These are phyloP conservation scores for Lachnellula hyalina DNA, from an alignment of 2,329 filamentous ascomycete genomes.

Conservation along the genomic window DNA sequence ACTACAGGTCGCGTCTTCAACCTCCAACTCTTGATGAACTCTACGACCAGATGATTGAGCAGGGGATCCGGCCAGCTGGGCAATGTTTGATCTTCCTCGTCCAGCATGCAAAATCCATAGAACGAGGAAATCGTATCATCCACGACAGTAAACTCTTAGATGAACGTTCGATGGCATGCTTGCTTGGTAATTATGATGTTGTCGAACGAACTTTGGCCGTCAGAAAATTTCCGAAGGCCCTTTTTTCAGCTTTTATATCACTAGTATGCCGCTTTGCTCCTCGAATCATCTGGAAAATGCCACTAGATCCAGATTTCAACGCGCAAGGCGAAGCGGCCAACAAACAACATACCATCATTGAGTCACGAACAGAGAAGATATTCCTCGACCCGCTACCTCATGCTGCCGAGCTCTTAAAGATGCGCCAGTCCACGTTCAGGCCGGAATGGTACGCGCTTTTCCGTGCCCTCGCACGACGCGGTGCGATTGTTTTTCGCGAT, in stretches of 20 bases:
- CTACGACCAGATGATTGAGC: conserved; percentile 51
- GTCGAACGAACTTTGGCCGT: conserved; percentile 11
- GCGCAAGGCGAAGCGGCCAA: neutral
- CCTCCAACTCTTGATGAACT: conserved; percentile 56
- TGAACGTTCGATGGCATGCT: conserved; percentile 12
- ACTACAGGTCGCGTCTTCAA: conserved; percentile 56
- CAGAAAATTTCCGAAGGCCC: conserved; percentile 20
- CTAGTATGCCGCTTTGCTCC: conserved; percentile 42
- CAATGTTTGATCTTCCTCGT: conserved; percentile 52
- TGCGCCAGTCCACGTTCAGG: conserved; percentile 17
- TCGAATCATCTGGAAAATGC: neutral
- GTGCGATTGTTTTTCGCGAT: conserved; percentile 15
- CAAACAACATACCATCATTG: neutral
- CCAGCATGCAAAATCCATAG: conserved; percentile 42
- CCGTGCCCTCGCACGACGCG: conserved; percentile 33
- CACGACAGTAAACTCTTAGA: conserved; percentile 35
- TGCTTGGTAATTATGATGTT: conserved; percentile 6
- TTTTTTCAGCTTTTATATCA: conserved; percentile 47
- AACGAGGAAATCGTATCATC: conserved; percentile 46
- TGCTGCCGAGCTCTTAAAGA: conserved; percentile 18
- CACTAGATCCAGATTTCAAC: neutral
- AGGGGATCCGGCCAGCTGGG: conserved; percentile 43
- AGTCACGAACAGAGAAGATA: neutral
- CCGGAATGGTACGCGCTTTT: conserved; percentile 41
- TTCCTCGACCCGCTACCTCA: conserved; percentile 9